These are phyloP conservation scores for Abrus pulchellus DNA, from an alignment of 306 rosid genomes.

Conservation along the genomic window DNA sequence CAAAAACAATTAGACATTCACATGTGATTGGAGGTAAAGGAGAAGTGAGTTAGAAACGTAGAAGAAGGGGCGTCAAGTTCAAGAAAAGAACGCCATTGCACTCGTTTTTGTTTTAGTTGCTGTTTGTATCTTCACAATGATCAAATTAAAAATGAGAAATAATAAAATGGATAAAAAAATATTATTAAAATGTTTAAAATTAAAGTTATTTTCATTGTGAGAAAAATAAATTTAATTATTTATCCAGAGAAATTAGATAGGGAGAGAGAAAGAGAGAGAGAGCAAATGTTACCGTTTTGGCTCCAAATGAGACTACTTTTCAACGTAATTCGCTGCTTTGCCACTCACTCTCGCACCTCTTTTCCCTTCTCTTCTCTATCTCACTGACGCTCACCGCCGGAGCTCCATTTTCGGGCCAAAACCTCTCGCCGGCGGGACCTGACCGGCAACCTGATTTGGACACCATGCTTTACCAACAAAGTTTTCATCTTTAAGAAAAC, in stretches of 20 bases:
- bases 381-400: conserved; percentile 19
- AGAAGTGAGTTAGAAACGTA: not conserved
- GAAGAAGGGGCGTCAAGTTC: conserved; percentile 1
- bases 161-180: too few species aligned
- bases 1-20: conserved; percentile 41
- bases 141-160: too few species aligned
- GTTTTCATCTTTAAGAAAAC: not conserved
- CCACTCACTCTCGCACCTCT: conserved; percentile 21
- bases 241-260: too few species aligned
- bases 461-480: conserved; percentile 32
- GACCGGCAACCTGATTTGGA: not conserved
- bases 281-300: conserved; percentile 51
- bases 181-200: too few species aligned
- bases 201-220: too few species aligned
- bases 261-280: not conserved
- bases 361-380: not conserved
- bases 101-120: not conserved
- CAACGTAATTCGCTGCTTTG: conserved; percentile 46
- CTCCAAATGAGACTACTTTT: conserved; percentile 50
- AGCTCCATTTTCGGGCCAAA: conserved; percentile 33
- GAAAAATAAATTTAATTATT: too few species aligned
- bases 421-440: conserved; percentile 42
- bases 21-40: conserved; percentile 14
- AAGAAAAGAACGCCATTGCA: not conserved
- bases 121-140: too few species aligned